phyloP scores from a whole-genome alignment of 2,329 filamentous ascomycete genomes.

The Xylaria sp. region DNA sequence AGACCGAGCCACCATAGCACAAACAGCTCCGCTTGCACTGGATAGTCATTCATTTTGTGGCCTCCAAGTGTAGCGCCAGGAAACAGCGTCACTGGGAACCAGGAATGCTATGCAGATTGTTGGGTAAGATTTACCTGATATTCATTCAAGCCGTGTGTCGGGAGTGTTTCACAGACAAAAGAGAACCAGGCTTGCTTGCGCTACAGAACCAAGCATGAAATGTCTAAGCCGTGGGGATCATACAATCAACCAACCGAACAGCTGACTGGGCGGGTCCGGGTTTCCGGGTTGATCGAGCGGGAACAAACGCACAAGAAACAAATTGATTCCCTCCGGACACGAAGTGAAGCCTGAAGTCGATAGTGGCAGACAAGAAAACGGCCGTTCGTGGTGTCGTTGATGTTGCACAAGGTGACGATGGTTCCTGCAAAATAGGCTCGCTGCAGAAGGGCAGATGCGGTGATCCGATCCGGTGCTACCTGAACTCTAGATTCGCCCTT shows the following conservation, averaged over 20 bases:
- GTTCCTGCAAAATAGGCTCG: slow-evolving; percentile 46
- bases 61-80: slow-evolving; percentile 21
- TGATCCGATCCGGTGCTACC: slow-evolving; percentile 41
- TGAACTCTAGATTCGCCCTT: slow-evolving; percentile 10
- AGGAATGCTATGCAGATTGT: slow-evolving; percentile 34
- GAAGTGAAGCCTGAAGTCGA: neutral
- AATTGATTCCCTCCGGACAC: neutral
- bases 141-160: slow-evolving; percentile 40
- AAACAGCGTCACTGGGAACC: slow-evolving; percentile 25
- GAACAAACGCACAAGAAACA: slow-evolving; percentile 18
- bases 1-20: slow-evolving; percentile 19
- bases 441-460: slow-evolving; percentile 42
- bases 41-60: slow-evolving; percentile 22
- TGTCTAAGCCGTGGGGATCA: slow-evolving; percentile 42
- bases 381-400: slow-evolving; percentile 27
- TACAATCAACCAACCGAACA: slow-evolving; percentile 31
- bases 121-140: slow-evolving; percentile 40
- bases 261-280: slow-evolving; percentile 1
- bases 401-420: slow-evolving; percentile 39
- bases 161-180: slow-evolving; percentile 44
- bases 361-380: neutral
- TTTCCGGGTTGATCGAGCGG: slow-evolving; percentile 10
- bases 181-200: slow-evolving; percentile 34
- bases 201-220: slow-evolving; percentile 40
- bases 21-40: slow-evolving; percentile 25